Evolutionary conservation across 106 monocot genomes (phyloP), one percentile per base, ranked within the genome.

Genomic region (Platanthera zijinensis): DNA sequence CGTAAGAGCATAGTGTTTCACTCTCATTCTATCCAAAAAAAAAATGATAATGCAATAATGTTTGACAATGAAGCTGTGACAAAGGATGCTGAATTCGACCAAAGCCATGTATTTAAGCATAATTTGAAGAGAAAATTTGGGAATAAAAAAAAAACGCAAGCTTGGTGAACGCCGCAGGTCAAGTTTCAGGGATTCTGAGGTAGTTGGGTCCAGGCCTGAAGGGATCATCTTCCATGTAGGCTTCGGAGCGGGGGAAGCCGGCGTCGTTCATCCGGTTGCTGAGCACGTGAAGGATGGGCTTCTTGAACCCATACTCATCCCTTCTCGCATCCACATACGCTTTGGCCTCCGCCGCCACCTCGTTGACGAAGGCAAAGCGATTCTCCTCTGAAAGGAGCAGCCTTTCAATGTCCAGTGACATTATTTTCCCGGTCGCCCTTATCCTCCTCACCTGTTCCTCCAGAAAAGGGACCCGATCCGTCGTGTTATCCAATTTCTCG

Each of bases 361-460:
- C 91, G 53, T 94, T 99, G 76, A 92, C 91, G n/a, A n/a, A 94
- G 64, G 79, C 88, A 72, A 89, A 99, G 81, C 86, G 87, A 78
- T 92, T 97, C 74, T 91, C 97, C 72, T 89, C 85, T 3, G 89
- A 89, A 11, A 94, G 83, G 85, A 94, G 48, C 80, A 97, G 75
- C 80, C 19, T 84, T 50, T 85, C 83, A 6, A 97, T 94, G 85
- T 97, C 97, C 83, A 90, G 75, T 1, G 85, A 84, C 67, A 97
- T 88, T n/a, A 91, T 80, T 57, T 91, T 84, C 51, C 89, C 94
- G 1, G 73, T 64, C 46, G 89, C 86, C 67, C 87, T 87, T 32
- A 91, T 85, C 74, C 76, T 91, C 77, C 91, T 83, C 51, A 97
- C 87, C 74, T 96, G 93, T 76, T 97, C 97, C 84, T 97, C 93